Evolutionary conservation across 2,329 filamentous ascomycete genomes (phyloP).

Genomic region (Rhytidhysteron rufulum): DNA sequence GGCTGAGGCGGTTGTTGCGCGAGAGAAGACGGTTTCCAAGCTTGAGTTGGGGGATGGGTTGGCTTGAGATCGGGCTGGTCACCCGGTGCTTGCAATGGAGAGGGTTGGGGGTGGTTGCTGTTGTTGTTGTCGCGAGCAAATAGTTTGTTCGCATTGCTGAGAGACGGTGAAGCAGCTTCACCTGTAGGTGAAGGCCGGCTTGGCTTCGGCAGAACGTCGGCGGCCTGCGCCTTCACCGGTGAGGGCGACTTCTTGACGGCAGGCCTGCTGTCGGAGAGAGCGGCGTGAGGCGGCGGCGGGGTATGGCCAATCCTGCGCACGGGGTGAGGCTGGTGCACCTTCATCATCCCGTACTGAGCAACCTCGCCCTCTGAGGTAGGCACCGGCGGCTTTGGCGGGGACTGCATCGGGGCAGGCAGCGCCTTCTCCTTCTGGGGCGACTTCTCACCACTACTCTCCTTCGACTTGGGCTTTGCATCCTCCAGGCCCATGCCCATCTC

Average conservation of each 20-base stretch:
- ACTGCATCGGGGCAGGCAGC: slow-evolving; percentile 30
- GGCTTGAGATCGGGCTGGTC: slow-evolving; percentile 14
- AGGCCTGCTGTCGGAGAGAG: slow-evolving; percentile 8
- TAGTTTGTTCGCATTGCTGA: slow-evolving; percentile 14
- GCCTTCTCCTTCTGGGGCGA: slow-evolving; percentile 45
- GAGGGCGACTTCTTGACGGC: slow-evolving; percentile 16
- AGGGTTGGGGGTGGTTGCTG: slow-evolving; percentile 11
- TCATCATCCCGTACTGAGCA: slow-evolving; percentile 61
- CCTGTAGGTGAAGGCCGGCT: slow-evolving; percentile 9
- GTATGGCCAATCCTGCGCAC: slow-evolving; percentile 33
- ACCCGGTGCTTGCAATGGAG: slow-evolving; percentile 7
- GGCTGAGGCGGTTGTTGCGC: slow-evolving; percentile 15
- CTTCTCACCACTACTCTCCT: slow-evolving; percentile 29
- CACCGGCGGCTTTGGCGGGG: slow-evolving; percentile 56
- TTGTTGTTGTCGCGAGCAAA: slow-evolving; percentile 18
- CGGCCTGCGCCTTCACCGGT: slow-evolving; percentile 15
- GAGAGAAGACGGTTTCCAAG: slow-evolving; percentile 24
- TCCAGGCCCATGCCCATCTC: slow-evolving; percentile 59
- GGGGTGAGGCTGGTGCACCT: slow-evolving; percentile 55
- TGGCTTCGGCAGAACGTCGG: slow-evolving; percentile 16
- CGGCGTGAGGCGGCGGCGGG: slow-evolving; percentile 12
- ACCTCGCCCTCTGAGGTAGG: slow-evolving; percentile 55
- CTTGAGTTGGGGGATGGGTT: slow-evolving; percentile 17
- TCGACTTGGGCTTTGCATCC: slow-evolving; percentile 28
- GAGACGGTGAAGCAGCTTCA: slow-evolving; percentile 9